Conservation (phyloP, 345 rosid species). For the Eucalyptus rudis region DNA sequence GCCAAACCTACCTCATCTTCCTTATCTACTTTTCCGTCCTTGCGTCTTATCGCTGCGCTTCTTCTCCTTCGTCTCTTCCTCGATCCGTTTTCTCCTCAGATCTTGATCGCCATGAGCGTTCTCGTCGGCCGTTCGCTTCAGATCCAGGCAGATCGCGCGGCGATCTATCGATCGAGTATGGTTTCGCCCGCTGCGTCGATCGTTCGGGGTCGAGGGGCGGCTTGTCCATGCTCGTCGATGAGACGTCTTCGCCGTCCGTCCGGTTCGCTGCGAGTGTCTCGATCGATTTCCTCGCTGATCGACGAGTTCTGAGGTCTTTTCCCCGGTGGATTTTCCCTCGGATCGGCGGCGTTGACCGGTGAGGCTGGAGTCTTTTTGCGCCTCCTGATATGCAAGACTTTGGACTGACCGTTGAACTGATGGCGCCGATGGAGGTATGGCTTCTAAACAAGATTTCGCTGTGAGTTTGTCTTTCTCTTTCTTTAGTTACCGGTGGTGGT, state of each 20-base stretch:
- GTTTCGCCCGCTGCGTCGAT: neutral
- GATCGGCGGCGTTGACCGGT: neutral
- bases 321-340: neutral
- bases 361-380: neutral
- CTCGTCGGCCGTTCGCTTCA: neutral
- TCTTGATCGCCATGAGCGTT: neutral
- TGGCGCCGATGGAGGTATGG: neutral
- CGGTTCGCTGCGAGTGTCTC: neutral
- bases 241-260: neutral
- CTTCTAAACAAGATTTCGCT: neutral
- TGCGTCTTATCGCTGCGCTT: fast-evolving
- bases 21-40: too few relatives aligned
- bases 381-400: neutral
- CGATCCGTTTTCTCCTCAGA: neutral
- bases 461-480: neutral
- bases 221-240: neutral
- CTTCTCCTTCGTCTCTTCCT: neutral
- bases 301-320: neutral
- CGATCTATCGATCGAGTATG: neutral
- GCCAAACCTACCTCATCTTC: neutral
- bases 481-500: neutral
- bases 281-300: neutral
- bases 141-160: neutral
- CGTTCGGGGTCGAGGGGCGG: neutral
- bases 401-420: neutral